Base-by-base conservation (phyloP, 441 rosid genomes). In the Brassica balearica region DNA sequence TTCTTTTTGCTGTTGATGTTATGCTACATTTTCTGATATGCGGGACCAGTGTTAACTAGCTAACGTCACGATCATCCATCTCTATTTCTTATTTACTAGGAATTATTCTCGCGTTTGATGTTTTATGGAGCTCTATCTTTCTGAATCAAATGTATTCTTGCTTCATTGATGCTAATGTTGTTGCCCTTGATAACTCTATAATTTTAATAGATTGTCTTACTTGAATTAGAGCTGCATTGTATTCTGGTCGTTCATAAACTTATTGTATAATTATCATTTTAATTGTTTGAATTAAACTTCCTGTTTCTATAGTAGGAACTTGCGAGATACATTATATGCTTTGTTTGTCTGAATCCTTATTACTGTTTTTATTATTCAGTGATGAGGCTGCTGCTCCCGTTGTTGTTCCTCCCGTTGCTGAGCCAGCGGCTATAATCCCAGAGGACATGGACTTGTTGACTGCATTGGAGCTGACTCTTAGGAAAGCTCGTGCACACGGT, bases 391-490 rank as follows among this genome's bases (percentile, higher is more conserved):
- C 61, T 56, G 86, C 82, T 58, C 81, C 86, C 14, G 82, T 86
- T 48, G 79, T 79, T 27, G 77, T 79, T 27, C 79, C 85, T 48
- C 85, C 93, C 9, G 82, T 69, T 55, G 84, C 82, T 19, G 97
- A 92, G 93, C 76, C 92, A 75, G 48, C 70, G n/a, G 82, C 69
- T 17, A 17, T 17, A 0, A 75, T 77, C 29, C 85, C 84, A 8
- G 97, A 91, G 91, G 84, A 92, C n/a, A 89, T 95, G 98, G 97
- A 92, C 74, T 81, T 93, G 53, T 83, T 87, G 86, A 81, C 95
- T 0, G 98, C 97, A 17, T 78, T 95, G 82, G 96, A 91, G 78
- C 68, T 84, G 72, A 97, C 95, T 48, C 80, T 95, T 11, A 89
- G 89, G 82, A 95, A 93, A 78, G 88, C 99, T 8, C 83, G 86